These are phyloP conservation scores for Volvox reticuliferus DNA, from an alignment of 139 green algal species.

Conservation along the genomic window DNA sequence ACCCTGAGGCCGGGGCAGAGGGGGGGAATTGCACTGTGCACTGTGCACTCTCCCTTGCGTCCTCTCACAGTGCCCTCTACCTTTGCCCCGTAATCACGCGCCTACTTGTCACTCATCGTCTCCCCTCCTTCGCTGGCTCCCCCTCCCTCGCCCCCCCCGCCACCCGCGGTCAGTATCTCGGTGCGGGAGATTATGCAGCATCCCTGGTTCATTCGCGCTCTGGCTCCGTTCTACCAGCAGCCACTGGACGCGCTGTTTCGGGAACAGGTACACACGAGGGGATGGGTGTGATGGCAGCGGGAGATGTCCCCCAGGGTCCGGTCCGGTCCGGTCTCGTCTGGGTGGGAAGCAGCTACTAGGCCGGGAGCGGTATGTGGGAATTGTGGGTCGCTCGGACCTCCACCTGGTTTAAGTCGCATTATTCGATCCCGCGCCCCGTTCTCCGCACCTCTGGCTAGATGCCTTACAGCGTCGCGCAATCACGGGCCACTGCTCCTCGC, in stretches of 20 bases:
- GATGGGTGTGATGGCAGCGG: not conserved
- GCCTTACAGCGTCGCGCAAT: not conserved
- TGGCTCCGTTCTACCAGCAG: constrained; percentile 60
- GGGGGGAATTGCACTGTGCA: too few relatives aligned
- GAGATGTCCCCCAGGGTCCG: too few relatives aligned
- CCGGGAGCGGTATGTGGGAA: too few relatives aligned
- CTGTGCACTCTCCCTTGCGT: too few relatives aligned
- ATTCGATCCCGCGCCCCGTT: too few relatives aligned
- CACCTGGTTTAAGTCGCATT: not conserved
- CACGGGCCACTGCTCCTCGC: too few relatives aligned
- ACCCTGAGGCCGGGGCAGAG: too few relatives aligned
- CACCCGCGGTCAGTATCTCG: constrained; percentile 41
- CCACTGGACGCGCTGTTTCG: constrained; percentile 57
- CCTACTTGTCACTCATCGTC: too few relatives aligned
- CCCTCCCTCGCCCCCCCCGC: not conserved
- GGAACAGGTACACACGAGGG: constrained; percentile 48
- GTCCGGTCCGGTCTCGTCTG: not conserved
- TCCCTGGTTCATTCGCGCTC: constrained; percentile 64
- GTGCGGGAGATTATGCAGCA: constrained; percentile 60
- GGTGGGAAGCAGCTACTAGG: too few relatives aligned
- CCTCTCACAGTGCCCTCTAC: too few relatives aligned
- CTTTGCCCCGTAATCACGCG: too few relatives aligned
- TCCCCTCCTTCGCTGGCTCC: not conserved
- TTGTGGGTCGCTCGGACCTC: too few relatives aligned
- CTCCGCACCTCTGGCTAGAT: not conserved